A percentile compares a stretch with the other conserved stretches of the same genome.
Evolutionary conservation across 2,329 filamentous ascomycete species (phyloP).

Genomic region (Penicillium crustosum): DNA sequence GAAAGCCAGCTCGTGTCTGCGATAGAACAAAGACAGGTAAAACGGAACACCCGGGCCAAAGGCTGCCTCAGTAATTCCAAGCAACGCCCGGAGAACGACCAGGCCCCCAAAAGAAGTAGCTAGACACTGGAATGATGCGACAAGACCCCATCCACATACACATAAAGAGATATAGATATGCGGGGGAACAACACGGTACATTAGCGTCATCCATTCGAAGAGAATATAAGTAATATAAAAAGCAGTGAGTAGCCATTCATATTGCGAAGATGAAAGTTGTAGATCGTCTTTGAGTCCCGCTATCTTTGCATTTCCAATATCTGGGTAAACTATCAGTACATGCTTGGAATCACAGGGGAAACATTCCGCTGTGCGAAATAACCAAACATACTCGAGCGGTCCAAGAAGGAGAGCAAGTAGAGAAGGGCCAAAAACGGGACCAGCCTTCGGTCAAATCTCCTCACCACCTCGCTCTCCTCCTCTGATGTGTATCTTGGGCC

Average conservation of each 20-base stretch:
- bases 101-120: constrained; percentile 63
- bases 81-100: constrained; percentile 44
- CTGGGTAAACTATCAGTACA: constrained; percentile 30
- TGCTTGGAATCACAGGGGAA: neutral
- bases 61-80: constrained; percentile 61
- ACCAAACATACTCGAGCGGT: constrained; percentile 69
- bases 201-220: constrained; percentile 66
- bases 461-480: constrained; percentile 70
- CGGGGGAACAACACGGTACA: constrained; percentile 60
- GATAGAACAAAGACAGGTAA: constrained; percentile 64
- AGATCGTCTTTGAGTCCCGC: constrained; percentile 59
- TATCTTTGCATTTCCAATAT: constrained; percentile 63
- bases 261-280: constrained; percentile 55
- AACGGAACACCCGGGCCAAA: constrained; percentile 65
- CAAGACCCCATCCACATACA: constrained; percentile 75
- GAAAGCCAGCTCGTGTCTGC: constrained; percentile 72
- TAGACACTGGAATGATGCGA: constrained; percentile 71
- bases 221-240: constrained; percentile 66
- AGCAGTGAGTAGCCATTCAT: constrained; percentile 61
- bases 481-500: constrained; percentile 51
- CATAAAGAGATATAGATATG: constrained; percentile 60
- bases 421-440: constrained; percentile 79
- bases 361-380: neutral
- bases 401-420: constrained; percentile 82
- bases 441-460: constrained; percentile 73